A percentile compares a stretch with the other conserved stretches of the same genome.
Evolutionary conservation across 768 basidiomycete species (phyloP).

Genomic region (Strobilomyces echinocephalus): DNA sequence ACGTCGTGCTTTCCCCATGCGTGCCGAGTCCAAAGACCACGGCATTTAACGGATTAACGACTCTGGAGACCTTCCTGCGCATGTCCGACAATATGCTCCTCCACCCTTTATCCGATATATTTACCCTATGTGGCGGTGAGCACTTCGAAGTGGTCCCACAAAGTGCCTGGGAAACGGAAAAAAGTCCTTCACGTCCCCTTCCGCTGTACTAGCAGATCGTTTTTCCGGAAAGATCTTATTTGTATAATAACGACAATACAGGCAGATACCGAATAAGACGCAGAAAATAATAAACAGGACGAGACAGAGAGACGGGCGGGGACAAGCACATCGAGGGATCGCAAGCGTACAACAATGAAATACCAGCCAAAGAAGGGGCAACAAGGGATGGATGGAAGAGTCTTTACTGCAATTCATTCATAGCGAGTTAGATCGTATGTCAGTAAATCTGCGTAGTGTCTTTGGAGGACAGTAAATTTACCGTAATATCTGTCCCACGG

Average conservation of each 20-base stretch:
- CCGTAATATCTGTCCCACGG: conserved; percentile 2
- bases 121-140: background rate
- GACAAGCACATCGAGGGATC: conserved; percentile 28
- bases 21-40: background rate
- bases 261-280: conserved; percentile 24
- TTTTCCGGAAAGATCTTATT: conserved; percentile 2
- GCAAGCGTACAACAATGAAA: conserved; percentile 24
- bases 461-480: background rate
- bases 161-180: background rate
- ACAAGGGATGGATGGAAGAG: conserved; percentile 2
- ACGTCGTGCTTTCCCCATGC: conserved; percentile 1
- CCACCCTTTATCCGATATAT: background rate
- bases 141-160: background rate
- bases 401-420: background rate
- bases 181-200: background rate
- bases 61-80: background rate
- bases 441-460: background rate
- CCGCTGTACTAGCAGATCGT: background rate
- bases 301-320: conserved; percentile 10
- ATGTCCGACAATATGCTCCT: background rate
- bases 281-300: conserved; percentile 21
- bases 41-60: background rate
- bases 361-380: conserved; percentile 5
- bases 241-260: conserved; percentile 26
- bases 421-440: background rate